Conservation (phyloP, 1,139 yeast species). For the Meyerozyma elateridarum region DNA sequence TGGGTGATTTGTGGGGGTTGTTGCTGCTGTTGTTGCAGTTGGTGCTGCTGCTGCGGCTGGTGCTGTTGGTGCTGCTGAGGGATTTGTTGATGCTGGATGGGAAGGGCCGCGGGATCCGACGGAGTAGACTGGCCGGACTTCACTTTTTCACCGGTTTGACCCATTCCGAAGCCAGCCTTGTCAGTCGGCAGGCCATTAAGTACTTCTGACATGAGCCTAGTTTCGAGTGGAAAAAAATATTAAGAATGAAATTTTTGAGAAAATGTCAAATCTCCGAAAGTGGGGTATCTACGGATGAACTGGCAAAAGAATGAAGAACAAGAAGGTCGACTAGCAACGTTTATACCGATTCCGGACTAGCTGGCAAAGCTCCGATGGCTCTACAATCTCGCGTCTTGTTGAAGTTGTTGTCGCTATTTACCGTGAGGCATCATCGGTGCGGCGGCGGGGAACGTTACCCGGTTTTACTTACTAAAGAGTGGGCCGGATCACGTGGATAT, state of each 20-base stretch:
- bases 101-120: neutral
- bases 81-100: neutral
- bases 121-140: no score
- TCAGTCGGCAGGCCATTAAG: conserved; percentile 3
- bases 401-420: conserved; percentile 4
- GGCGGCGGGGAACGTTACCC: conserved; percentile 5
- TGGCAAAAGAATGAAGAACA: no score
- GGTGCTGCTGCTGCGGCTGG: conserved; percentile 7
- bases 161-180: neutral
- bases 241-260: no score
- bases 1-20: conserved; percentile 6
- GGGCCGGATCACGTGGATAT: conserved; percentile 1
- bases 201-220: conserved; percentile 1
- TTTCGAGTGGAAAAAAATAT: neutral
- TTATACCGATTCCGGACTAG: no score
- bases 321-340: no score
- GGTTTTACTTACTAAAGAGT: neutral
- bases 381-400: neutral
- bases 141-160: neutral
- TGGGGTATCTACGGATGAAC: no score
- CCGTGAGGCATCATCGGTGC: conserved; percentile 3
- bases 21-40: conserved; percentile 6
- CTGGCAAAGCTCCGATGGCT: neutral
- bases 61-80: conserved; percentile 7
- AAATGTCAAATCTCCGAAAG: no score